These are phyloP conservation scores for slime mould (Dictyostelium discoideum) DNA, from an alignment of 78 protist species.

Conservation along the genomic window dicty_2.7 NC_007088.5:2941001-2941500, in stretches of 20 bases:
- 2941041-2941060: conserved; percentile 11
- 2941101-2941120: not conserved
- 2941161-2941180: no score
- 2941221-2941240: no score
- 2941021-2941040: not conserved
- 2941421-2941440: not conserved
- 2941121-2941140: no score
- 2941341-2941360: not conserved
- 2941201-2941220: no score
- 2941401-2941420: conserved; percentile 25
- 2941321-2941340: not conserved
- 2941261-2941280: not conserved
- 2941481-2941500: not conserved
- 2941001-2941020: conserved; percentile 66
- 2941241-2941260: not conserved
- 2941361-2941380: not conserved
- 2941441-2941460: not conserved
- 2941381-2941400: conserved; percentile 20
- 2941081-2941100: conserved; percentile 26
- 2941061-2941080: not conserved
- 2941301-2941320: not conserved
- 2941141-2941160: no score
- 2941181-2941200: not conserved
- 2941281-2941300: not conserved
- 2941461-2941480: not conserved